These are phyloP conservation scores for Gymnopus androsaceus DNA, from an alignment of 1,284 basidiomycete genomes.

Conservation along the genomic window DNA sequence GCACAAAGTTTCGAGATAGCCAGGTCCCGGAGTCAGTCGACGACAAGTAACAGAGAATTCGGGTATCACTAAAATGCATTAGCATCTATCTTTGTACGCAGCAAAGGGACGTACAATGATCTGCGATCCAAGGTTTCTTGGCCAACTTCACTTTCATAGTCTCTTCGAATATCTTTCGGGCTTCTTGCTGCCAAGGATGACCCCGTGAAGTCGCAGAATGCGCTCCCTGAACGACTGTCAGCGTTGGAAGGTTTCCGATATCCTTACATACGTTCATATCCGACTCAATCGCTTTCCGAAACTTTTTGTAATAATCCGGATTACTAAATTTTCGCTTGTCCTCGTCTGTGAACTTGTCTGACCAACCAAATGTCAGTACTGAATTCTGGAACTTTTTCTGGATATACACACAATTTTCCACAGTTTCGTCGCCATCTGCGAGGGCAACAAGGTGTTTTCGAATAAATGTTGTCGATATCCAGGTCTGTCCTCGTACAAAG, in stretches of 20 bases:
- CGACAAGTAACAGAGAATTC: constrained; percentile 59
- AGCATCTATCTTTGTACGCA: not conserved
- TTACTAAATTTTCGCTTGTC: constrained; percentile 54
- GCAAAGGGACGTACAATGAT: constrained; percentile 43
- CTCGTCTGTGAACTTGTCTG: constrained; percentile 54
- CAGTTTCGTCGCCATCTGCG: constrained; percentile 33
- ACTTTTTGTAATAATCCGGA: constrained; percentile 48
- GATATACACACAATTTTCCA: constrained; percentile 48
- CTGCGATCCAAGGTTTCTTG: constrained; percentile 61
- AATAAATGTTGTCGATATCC: constrained; percentile 56
- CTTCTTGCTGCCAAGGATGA: constrained; percentile 42
- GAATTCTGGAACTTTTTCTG: not conserved
- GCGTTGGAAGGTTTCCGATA: not conserved
- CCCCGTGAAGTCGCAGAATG: constrained; percentile 48
- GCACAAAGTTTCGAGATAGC: constrained; percentile 64
- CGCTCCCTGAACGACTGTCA: constrained; percentile 36
- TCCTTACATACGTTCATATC: constrained; percentile 55
- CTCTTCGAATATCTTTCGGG: constrained; percentile 41
- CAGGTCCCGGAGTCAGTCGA: constrained; percentile 64
- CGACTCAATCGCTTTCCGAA: constrained; percentile 51
- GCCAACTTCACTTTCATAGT: constrained; percentile 54
- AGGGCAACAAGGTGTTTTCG: constrained; percentile 40
- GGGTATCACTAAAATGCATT: constrained; percentile 56
- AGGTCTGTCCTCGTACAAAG: constrained; percentile 64
- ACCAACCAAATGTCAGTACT: not conserved